Percentiles rank a stretch among this genome's conserved stretches.
phyloP scores from a whole-genome alignment of 805 yeast species.

The Spencermartinsiella europaea region DNA sequence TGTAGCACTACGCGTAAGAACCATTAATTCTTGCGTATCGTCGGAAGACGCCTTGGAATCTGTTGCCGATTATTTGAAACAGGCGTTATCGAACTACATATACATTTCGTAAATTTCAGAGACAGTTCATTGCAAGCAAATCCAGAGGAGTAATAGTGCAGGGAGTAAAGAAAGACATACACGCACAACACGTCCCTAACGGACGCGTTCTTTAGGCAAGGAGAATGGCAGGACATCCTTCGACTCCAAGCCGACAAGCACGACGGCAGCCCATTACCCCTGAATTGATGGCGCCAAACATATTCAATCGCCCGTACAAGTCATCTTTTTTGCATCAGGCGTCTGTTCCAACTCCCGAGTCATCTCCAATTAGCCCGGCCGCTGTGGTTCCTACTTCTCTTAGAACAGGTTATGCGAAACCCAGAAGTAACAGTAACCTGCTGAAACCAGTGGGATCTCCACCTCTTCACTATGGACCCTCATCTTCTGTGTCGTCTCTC shows the following conservation, averaged over 20 bases:
- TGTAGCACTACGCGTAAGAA: too few relatives aligned
- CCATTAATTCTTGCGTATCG: too few relatives aligned
- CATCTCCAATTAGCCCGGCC: constrained; percentile 20
- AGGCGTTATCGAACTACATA: too few relatives aligned
- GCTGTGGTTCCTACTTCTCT: constrained; percentile 5
- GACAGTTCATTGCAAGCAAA: too few relatives aligned
- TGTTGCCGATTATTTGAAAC: too few relatives aligned
- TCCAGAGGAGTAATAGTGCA: too few relatives aligned
- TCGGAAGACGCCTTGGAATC: too few relatives aligned
- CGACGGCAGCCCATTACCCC: neutral
- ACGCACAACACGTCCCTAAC: too few relatives aligned
- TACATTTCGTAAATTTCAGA: too few relatives aligned
- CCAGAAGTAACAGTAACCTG: neutral
- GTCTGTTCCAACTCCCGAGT: constrained; percentile 18
- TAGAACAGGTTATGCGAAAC: neutral
- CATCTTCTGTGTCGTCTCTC: constrained; percentile 17
- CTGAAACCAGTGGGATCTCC: neutral
- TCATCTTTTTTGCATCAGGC: constrained; percentile 16
- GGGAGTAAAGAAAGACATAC: too few relatives aligned
- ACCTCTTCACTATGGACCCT: constrained; percentile 14
- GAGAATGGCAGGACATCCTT: neutral
- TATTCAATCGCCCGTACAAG: constrained; percentile 9
- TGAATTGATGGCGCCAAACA: neutral
- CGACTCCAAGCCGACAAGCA: neutral
- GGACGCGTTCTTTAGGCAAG: too few relatives aligned